These are phyloP conservation scores for Tremellales sp. DNA, from an alignment of 1,284 basidiomycete genomes.

Conservation along the genomic window DNA sequence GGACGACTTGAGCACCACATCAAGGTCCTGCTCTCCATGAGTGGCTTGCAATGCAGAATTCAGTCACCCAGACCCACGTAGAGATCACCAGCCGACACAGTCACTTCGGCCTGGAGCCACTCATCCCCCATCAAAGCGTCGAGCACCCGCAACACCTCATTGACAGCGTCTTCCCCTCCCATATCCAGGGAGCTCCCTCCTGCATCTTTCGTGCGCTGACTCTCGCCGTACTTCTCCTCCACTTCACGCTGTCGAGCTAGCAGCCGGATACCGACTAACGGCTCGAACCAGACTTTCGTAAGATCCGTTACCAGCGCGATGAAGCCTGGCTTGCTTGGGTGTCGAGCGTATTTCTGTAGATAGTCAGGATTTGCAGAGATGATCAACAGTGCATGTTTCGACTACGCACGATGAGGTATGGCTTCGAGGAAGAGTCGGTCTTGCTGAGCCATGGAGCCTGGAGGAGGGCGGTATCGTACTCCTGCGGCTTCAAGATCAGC, in stretches of 20 bases:
- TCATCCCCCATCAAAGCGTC: slow-evolving; percentile 12
- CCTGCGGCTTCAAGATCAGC: no score
- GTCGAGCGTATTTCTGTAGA: slow-evolving; percentile 31
- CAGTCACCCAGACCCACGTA: slow-evolving; percentile 17
- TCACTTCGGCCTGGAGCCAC: slow-evolving; percentile 17
- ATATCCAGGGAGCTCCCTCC: slow-evolving; percentile 4
- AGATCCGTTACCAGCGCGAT: slow-evolving; percentile 23
- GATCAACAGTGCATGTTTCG: neutral
- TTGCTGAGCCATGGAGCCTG: slow-evolving; percentile 27
- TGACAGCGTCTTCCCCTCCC: slow-evolving; percentile 4
- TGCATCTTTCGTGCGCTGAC: slow-evolving; percentile 1
- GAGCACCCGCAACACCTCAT: slow-evolving; percentile 14
- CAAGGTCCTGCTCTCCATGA: slow-evolving; percentile 16
- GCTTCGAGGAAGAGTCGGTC: slow-evolving; percentile 5
- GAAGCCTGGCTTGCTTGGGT: slow-evolving; percentile 30
- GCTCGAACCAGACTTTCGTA: neutral
- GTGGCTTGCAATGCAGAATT: neutral
- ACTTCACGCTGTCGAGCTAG: slow-evolving; percentile 2
- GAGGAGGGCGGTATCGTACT: slow-evolving; percentile 24
- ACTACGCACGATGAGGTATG: slow-evolving; percentile 20
- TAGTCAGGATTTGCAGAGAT: neutral
- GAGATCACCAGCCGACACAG: slow-evolving; percentile 22
- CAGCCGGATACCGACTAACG: slow-evolving; percentile 1
- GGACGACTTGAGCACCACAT: slow-evolving; percentile 8
- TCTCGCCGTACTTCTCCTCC: neutral